Percentiles rank a stretch among this genome's conserved stretches.
phyloP scores from a whole-genome alignment of 2,329 filamentous ascomycete genomes.

The Trichoderma hamatum region DNA sequence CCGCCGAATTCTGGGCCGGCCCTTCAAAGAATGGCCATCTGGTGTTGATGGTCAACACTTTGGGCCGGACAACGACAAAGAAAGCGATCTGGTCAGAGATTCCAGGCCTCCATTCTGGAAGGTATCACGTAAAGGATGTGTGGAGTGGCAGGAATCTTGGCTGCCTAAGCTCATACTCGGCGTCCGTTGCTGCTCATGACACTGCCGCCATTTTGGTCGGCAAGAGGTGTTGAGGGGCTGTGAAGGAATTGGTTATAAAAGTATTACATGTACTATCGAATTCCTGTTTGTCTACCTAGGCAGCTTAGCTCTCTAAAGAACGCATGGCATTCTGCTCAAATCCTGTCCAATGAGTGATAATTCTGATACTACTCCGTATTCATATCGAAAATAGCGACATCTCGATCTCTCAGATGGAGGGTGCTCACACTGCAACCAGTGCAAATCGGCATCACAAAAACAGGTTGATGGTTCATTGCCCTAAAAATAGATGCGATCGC shows the following conservation, averaged over 20 bases:
- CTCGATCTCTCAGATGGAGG: background rate
- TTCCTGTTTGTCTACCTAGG: background rate
- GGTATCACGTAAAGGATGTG: slow-evolving; percentile 48
- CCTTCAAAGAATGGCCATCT: slow-evolving; percentile 47
- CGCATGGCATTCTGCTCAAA: background rate
- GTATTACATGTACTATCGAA: background rate
- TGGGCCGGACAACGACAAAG: slow-evolving; percentile 38
- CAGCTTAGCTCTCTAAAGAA: background rate
- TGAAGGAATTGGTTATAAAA: background rate
- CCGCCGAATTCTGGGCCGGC: slow-evolving; percentile 55
- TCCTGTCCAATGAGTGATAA: background rate
- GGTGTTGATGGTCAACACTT: slow-evolving; percentile 53
- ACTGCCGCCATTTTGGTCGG: slow-evolving; percentile 37
- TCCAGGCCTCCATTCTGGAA: slow-evolving; percentile 41
- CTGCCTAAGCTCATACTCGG: slow-evolving; percentile 36
- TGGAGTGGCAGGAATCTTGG: slow-evolving; percentile 50
- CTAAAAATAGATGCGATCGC: background rate
- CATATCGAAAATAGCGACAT: background rate
- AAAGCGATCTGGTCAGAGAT: slow-evolving; percentile 48
- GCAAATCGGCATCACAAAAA: no score
- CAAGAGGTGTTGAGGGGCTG: background rate
- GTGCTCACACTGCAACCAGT: no score
- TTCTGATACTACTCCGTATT: background rate
- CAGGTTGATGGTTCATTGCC: no score
- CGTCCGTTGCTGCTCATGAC: slow-evolving; percentile 42